Conservation (phyloP, 108 stramenopile genomes). For the Cyclotella kingstonii region DNA sequence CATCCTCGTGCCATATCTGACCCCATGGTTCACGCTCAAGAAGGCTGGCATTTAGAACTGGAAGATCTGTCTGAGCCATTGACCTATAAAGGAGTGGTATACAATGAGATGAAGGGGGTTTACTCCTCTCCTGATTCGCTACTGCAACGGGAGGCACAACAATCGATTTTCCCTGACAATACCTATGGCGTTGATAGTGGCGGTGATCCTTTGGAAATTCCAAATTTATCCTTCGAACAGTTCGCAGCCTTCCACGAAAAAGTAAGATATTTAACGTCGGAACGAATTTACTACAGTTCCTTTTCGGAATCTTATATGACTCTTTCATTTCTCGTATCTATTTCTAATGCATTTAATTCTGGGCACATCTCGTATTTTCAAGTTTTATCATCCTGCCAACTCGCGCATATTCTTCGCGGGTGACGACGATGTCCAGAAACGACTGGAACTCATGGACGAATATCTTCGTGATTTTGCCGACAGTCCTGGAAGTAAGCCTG, state of each 20-base stretch:
- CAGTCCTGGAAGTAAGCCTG: conserved; percentile 68
- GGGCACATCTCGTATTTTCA: too few species aligned
- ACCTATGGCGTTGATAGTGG: conserved; percentile 95
- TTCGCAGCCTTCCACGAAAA: conserved; percentile 91
- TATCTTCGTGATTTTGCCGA: conserved; percentile 84
- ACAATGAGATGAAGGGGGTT: conserved; percentile 99
- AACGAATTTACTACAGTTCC: too few species aligned
- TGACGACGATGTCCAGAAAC: conserved; percentile 87
- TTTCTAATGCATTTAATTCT: too few species aligned
- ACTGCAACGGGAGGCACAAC: conserved; percentile 84
- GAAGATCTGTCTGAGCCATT: conserved; percentile 84
- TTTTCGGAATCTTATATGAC: too few species aligned
- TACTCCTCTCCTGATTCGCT: conserved; percentile 93
- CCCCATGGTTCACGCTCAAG: conserved; percentile 93
- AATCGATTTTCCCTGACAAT: conserved; percentile 93
- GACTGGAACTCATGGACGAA: conserved; percentile 92
- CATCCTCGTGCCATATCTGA: conserved; percentile 89
- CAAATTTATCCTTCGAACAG: conserved; percentile 91
- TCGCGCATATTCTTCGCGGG: conserved; percentile 93
- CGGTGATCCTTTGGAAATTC: conserved; percentile 95
- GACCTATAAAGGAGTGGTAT: conserved; percentile 98
- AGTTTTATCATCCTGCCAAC: conserved; percentile 96
- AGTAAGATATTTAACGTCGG: too few species aligned
- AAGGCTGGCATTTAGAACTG: conserved; percentile 98
- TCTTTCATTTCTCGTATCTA: too few species aligned